A percentile compares a stretch with the other conserved stretches of the same genome.
Evolutionary conservation across 441 rosid species (phyloP).

Genomic region (Aquilaria agallochum): DNA sequence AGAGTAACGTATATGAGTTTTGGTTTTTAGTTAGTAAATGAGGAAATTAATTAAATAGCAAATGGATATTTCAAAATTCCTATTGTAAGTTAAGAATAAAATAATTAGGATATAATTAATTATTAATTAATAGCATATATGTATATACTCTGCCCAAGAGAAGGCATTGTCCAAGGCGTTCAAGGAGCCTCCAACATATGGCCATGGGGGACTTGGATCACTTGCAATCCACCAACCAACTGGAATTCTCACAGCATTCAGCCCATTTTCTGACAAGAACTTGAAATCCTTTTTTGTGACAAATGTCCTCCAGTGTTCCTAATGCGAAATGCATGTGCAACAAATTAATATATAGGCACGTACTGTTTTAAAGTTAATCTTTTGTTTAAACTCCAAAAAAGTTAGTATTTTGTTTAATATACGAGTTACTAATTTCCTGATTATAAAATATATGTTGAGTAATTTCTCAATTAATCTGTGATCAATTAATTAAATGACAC

Average conservation of each 20-base stretch:
- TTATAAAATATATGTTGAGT: too few species aligned
- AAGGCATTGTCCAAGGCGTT: constrained; percentile 45
- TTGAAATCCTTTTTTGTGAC: constrained; percentile 54
- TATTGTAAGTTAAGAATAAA: neutral
- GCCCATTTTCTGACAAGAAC: constrained; percentile 37
- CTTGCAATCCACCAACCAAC: constrained; percentile 73
- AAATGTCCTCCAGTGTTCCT: constrained; percentile 56
- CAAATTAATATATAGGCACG: too few species aligned
- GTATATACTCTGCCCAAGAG: constrained; percentile 42
- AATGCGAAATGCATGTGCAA: constrained; percentile 1
- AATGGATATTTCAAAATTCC: too few species aligned
- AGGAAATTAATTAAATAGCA: too few species aligned
- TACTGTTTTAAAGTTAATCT: neutral
- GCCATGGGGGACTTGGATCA: constrained; percentile 43
- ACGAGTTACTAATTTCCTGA: too few species aligned
- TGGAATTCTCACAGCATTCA: constrained; percentile 50
- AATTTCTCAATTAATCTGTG: neutral
- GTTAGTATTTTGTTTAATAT: too few species aligned
- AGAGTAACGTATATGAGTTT: neutral
- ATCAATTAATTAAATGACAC: too few species aligned
- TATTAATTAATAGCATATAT: too few species aligned
- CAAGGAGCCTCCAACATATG: constrained; percentile 52
- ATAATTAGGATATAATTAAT: too few species aligned
- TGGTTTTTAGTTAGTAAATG: too few species aligned
- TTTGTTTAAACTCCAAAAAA: neutral